A percentile compares a stretch with the other conserved stretches of the same genome.
phyloP scores from a whole-genome alignment of 2,329 filamentous ascomycete species.

The Leptographium lundbergii region DNA sequence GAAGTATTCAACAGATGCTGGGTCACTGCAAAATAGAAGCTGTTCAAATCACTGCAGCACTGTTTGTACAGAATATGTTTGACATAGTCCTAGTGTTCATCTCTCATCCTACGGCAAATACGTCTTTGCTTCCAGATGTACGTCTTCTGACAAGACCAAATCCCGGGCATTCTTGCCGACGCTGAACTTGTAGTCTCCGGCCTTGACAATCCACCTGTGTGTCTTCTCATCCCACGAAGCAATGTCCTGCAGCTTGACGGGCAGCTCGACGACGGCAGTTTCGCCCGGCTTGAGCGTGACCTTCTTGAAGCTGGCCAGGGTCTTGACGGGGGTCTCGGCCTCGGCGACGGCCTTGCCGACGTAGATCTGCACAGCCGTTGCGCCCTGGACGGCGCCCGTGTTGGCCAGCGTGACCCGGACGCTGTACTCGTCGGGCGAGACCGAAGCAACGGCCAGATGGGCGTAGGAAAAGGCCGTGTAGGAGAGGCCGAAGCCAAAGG shows the following conservation, averaged over 20 bases:
- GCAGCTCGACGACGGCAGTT: conserved; percentile 46
- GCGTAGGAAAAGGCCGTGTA: conserved; percentile 54
- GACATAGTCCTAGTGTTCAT: too few relatives aligned
- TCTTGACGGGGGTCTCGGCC: conserved; percentile 12
- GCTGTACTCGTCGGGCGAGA: not conserved
- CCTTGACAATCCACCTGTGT: conserved; percentile 17
- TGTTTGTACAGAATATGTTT: too few relatives aligned
- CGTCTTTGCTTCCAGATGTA: not conserved
- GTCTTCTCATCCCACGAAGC: conserved; percentile 22
- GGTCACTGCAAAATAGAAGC: too few relatives aligned
- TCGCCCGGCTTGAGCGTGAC: conserved; percentile 24
- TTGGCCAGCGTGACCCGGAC: not conserved
- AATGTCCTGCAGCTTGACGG: conserved; percentile 26
- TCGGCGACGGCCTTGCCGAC: conserved; percentile 24
- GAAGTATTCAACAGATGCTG: too few relatives aligned
- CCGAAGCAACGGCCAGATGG: conserved; percentile 13
- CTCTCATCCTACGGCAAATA: not conserved
- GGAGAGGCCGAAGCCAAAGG: conserved; percentile 68
- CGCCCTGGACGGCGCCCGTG: conserved; percentile 15
- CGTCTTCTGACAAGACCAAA: not conserved
- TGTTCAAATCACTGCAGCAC: too few relatives aligned
- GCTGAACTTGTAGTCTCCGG: not conserved
- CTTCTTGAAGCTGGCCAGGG: not conserved
- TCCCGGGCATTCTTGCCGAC: not conserved
- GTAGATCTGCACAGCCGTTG: conserved; percentile 17